phyloP scores from a whole-genome alignment of 208 protist species.

The Borovskyia barvae region DNA sequence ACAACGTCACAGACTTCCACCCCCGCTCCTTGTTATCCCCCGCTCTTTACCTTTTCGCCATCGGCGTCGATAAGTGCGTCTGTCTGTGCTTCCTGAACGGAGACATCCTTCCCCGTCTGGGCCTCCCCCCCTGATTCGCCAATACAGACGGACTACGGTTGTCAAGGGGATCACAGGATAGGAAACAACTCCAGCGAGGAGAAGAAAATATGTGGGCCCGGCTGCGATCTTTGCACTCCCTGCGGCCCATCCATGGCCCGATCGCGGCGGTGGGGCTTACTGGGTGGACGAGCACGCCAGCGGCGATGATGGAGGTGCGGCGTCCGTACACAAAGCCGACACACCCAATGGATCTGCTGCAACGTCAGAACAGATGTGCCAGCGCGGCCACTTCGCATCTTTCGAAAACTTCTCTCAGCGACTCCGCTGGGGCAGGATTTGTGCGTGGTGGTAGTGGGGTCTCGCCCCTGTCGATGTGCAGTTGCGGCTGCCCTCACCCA shows the following conservation, averaged over 20 bases:
- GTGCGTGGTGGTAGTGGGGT: background rate
- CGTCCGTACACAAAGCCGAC: constrained; percentile 8
- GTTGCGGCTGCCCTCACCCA: constrained; percentile 25
- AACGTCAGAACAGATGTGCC: constrained; percentile 6
- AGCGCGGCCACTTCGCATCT: no score
- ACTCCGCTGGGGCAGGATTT: no score
- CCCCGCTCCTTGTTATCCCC: background rate
- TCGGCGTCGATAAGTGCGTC: no score
- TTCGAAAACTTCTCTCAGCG: no score
- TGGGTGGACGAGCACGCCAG: no score
- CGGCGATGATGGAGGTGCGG: background rate
- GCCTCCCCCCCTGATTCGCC: background rate
- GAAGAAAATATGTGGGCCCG: no score
- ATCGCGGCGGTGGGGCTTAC: no score
- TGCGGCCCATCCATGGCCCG: no score
- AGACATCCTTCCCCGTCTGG: no score
- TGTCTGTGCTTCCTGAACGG: no score
- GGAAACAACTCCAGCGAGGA: background rate
- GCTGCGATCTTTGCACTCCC: background rate
- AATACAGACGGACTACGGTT: background rate
- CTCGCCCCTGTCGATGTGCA: constrained; percentile 12
- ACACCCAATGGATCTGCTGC: constrained; percentile 19
- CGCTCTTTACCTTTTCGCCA: background rate
- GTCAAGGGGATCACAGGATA: background rate
- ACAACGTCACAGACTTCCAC: no score